Base-by-base conservation (phyloP, 2,329 filamentous ascomycete species). In the Mollisiaceae sp. region DNA sequence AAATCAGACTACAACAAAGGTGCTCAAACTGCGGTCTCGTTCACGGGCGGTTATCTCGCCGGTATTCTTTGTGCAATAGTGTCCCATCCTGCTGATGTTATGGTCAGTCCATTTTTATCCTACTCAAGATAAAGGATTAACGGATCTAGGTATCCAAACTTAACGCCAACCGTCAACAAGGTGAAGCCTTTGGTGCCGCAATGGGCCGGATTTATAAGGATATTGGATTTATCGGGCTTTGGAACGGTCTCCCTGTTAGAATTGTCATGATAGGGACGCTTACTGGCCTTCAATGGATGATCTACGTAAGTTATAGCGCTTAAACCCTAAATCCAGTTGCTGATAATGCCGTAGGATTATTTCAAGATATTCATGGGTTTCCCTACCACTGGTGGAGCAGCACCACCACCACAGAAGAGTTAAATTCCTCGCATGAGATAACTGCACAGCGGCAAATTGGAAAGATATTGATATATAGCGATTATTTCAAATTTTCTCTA, bases 221-320 rank as follows among this genome's bases (percentile, higher is more conserved):
- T 43, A 95, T 96, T 74, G 93, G 93, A 38, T 96, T 97, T 78
- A 73, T 73, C 18, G 94, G 94, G n/a, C 84, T 97, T 35, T 97
- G 94, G 94, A 97, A 96, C 75, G 94, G 94, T 9, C 81, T 97
- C 54, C 90, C 91, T 0, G 91, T 97, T 59, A 81, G 88, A 73
- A 97, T 97, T 75, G 88, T 97, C 75, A 97, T 97, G 93, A 73
- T 74, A 47, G 78, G 79, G 35, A 84, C 81, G 0, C 72, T 84
- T 71, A 96, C 92, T 22, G 92, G 91, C 65, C 81, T 97, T 67
- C 93, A 97, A 82, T 97, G 93, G 93, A 92, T 96, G 89, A 95
- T 94, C 77, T 95, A 94, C 80, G 90, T 86, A 74, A 82, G 73
- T 70, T 24, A 24, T 1, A n/a, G 22, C 6, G 6, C 1, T 60